These are phyloP conservation scores for Pluteus cervinus DNA, from an alignment of 768 basidiomycete species.

Conservation along the genomic window DNA sequence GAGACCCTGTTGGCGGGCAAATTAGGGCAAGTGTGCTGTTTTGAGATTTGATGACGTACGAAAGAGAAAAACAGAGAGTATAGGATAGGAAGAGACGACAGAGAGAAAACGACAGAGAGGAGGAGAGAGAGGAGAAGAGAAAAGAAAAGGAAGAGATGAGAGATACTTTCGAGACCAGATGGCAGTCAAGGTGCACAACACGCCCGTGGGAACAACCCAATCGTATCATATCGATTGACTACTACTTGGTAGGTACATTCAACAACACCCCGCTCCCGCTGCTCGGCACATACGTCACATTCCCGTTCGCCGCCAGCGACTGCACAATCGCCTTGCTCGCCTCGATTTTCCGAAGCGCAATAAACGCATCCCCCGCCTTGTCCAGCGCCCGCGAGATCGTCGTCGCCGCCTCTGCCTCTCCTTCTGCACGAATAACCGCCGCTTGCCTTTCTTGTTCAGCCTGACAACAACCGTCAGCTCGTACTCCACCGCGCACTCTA, in stretches of 20 bases:
- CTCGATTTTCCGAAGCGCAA: conserved; percentile 93
- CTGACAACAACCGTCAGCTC: conserved; percentile 32
- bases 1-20: conserved; percentile 30
- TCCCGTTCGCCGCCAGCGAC: conserved; percentile 70
- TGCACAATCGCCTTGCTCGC: conserved; percentile 96
- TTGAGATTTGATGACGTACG: conserved; percentile 29
- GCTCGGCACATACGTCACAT: conserved; percentile 88
- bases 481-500: background rate
- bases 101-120: conserved; percentile 45
- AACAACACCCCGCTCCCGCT: conserved; percentile 75
- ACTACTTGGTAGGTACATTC: conserved; percentile 66
- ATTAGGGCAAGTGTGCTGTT: too few species aligned
- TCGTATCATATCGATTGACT: conserved; percentile 13
- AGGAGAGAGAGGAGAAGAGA: conserved; percentile 37
- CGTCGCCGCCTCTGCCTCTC: conserved; percentile 94
- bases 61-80: conserved; percentile 47
- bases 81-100: conserved; percentile 54
- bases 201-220: conserved; percentile 27
- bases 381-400: conserved; percentile 89
- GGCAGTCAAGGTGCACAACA: conserved; percentile 39
- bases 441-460: conserved; percentile 99
- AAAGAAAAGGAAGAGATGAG: conserved; percentile 40
- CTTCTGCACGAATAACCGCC: conserved; percentile 95
- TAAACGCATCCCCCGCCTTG: conserved; percentile 93
- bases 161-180: conserved; percentile 41